Evolutionary conservation across 2,329 filamentous ascomycete genomes (phyloP).

Genomic region (Fusarium chaquense): DNA sequence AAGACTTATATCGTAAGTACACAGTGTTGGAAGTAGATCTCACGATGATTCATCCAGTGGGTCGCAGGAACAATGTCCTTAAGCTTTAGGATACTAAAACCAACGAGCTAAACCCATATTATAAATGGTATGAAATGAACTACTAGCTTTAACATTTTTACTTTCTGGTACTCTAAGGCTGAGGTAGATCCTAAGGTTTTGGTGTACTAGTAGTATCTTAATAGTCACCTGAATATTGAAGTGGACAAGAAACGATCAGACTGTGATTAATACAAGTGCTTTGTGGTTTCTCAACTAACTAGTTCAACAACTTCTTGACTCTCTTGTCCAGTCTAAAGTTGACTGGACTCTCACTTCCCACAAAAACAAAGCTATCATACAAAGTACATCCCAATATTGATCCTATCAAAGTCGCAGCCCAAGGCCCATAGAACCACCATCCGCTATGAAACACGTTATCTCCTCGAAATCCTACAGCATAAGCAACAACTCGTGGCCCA

Average conservation of each 20-base stretch:
- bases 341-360: conserved; percentile 31
- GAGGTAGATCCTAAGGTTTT: too few relatives aligned
- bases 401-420: conserved; percentile 28
- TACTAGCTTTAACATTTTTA: too few relatives aligned
- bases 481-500: conserved; percentile 51
- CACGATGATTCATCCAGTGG: too few relatives aligned
- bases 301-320: background rate
- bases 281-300: background rate
- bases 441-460: conserved; percentile 46
- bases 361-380: conserved; percentile 35
- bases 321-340: conserved; percentile 13
- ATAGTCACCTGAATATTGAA: background rate
- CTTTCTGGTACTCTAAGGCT: too few relatives aligned
- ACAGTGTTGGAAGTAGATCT: too few relatives aligned
- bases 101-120: too few relatives aligned
- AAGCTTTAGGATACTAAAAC: too few relatives aligned
- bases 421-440: conserved; percentile 47
- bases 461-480: conserved; percentile 49
- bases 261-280: background rate
- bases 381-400: conserved; percentile 19
- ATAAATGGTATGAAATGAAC: too few relatives aligned
- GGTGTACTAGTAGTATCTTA: too few relatives aligned
- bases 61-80: too few relatives aligned
- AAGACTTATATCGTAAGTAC: background rate
- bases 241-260: background rate